Evolutionary conservation across 1,284 basidiomycete species (phyloP), one percentile per base, ranked within the genome.

Genomic region (Ustilago trichophora): DNA sequence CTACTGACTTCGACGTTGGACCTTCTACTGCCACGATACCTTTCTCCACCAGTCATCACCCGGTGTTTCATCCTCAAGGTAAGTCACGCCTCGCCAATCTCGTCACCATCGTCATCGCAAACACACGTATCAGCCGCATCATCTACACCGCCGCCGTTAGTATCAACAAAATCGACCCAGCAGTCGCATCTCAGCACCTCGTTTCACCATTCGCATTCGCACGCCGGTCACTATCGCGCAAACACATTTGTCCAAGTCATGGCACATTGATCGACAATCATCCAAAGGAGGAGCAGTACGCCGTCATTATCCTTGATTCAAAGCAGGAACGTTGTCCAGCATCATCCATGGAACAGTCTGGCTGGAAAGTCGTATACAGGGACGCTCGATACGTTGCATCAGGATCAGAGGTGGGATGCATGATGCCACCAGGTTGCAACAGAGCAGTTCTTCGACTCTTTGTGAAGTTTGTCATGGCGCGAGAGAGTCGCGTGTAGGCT

Each of bases 21-120:
- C 43, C 49, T 54, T 45, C 46, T 41, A 38, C 51, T 26, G 46
- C 47, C 37, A 53, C 62, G 62, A 65, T 54, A 44, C 42, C 55
- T 58, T 49, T 53, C 50, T 44, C 48, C 43, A 57, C 62, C 50
- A 53, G 62, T 57, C 62, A 65, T 65, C 62, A 65, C 50, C 53
- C 60, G 48, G 60, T 56, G 49, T 52, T 54, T 40, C 62, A 65
- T 64, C 62, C 63, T 66, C 63, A 66, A 66, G 63, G 63, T 66
- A 66, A 66, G 63, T 66, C 38, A 34, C 36, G 42, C 29, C 44
- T n/a, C 38, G 33, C 34, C 47, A 40, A 47, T 34, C 15, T 35
- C 43, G 27, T 45, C 62, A 35, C 35, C 48, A 56, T 63, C 44
- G 52, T 52, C 53, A 53, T 53, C 45, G 41, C 46, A 53, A 32